Conservation (phyloP, 2,329 filamentous ascomycete genomes). For the Colletotrichum higginsianum region DNA sequence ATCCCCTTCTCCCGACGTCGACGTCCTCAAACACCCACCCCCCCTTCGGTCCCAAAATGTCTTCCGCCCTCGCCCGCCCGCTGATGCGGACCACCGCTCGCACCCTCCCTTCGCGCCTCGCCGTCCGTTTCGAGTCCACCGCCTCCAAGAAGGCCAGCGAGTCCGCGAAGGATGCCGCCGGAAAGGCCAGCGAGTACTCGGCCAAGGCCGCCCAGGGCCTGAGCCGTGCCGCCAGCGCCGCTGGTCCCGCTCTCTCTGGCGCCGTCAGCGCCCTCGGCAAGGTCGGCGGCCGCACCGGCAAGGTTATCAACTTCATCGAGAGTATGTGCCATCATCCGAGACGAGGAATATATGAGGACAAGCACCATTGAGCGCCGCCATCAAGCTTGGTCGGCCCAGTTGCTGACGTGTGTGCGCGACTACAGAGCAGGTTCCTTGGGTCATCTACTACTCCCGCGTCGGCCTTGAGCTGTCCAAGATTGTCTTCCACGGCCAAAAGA, state of each 20-base stretch:
- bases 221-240: conserved; percentile 84
- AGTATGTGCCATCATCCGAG: conserved; percentile 70
- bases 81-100: conserved; percentile 64
- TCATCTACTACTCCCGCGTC: conserved; percentile 93
- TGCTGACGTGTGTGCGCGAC: conserved; percentile 36
- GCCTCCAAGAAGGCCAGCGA: conserved; percentile 63
- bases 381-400: background rate
- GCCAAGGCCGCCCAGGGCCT: conserved; percentile 86
- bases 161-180: conserved; percentile 57
- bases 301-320: conserved; percentile 84
- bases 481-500: conserved; percentile 89
- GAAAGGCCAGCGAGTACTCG: conserved; percentile 62
- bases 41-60: conserved; percentile 46
- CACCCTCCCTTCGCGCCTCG: conserved; percentile 57
- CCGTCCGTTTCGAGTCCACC: conserved; percentile 75
- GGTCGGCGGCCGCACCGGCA: conserved; percentile 87
- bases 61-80: conserved; percentile 57
- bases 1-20: conserved; percentile 26
- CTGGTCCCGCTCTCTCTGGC: conserved; percentile 81
- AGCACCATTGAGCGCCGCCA: background rate
- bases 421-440: conserved; percentile 85
- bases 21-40: conserved; percentile 13
- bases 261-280: conserved; percentile 80
- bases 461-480: conserved; percentile 89
- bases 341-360: background rate